Evolutionary conservation across 2,329 filamentous ascomycete species (phyloP), one percentile per base, ranked within the genome.

Genomic region (Diaporthe sp.): DNA sequence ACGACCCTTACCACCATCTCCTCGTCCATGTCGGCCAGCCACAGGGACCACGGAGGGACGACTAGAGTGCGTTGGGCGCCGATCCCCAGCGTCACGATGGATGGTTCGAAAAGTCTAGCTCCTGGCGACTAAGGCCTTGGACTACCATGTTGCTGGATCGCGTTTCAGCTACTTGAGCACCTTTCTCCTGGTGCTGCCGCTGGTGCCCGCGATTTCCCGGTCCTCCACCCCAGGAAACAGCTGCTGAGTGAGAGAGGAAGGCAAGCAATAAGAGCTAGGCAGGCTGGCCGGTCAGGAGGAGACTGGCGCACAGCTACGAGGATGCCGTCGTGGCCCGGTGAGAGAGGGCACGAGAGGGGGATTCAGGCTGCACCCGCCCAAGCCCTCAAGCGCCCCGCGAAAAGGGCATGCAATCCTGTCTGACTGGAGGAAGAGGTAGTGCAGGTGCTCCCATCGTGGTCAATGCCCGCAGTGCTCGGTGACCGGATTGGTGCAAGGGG

Each of bases 21-120:
- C 30, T 35, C 15, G 13, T n/a, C 22, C 58, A 35, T 35, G 30
- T 19, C 33, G 45, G n/a, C 45, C 30, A 68, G 30, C 64, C 33
- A 54, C 64, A 40, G 35, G 22, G 22, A 17, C 22, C 64, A 38
- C 30, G 13, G 42, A 50, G 28, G 33, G 22, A 33, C 45, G 64
- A 67, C 45, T 10, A n/a, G 45, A 52, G 22, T 52, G 64, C 64
- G 64, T 52, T 67, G 45, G 64, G 64, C 64, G 47, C 47, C 33
- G 64, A 68, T 68, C 64, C 47, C 33, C n/a, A 54, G 25, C 64
- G 47, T 68, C 64, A 68, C 64, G 64, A 68, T 68, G 64, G 64
- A 54, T 54, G 64, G 35, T 7, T 50, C 64, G 50, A 40, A 52
- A 40, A 40, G 45, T 68, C 64, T 68, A 68, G 64, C 47, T 54